Evolutionary conservation across 768 basidiomycete genomes (phyloP), one percentile per base, ranked within the genome.

Genomic region (Kwoniella shandongensis): DNA sequence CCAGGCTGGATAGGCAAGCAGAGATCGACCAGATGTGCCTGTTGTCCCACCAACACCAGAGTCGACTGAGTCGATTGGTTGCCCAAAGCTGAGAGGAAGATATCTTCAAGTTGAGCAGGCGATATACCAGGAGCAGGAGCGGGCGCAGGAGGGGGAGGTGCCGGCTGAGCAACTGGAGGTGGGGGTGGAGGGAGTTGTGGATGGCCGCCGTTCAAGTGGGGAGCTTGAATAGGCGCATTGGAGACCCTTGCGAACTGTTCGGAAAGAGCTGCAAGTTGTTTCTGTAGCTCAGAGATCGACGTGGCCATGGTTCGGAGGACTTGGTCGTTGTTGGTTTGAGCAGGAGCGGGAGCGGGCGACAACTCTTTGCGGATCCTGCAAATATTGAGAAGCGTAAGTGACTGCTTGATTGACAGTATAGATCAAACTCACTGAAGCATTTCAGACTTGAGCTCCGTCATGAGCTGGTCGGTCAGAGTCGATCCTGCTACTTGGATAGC

Each of bases 301-400:
- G 30, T 39, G 1, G 64, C 54, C 57, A 73, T 61, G 8, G 55
- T 46, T 25, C 51, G 35, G 18, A 74, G 45, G 10, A 54, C 10
- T 2, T 51, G 44, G 5, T 60, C 57, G 39, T 58, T 51, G 26
- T 40, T 25, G 13, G 51, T 18, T 29, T 48, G 49, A n/a, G 44
- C 42, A 27, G 41, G 51, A 5, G 26, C 23, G 1, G 15, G 45
- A 11, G 53, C 57, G 4, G 61, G 62, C 20, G 56, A 46, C 25
- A 67, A 32, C 26, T 72, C 69, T 57, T 73, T 73, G 22, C 67
- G 51, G 32, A 75, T 62, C 44, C 70, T 72, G 25, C 13, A 38
- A 13, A 13, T 17, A n/a, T 27, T 44, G 35, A 23, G 22, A 36
- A 44, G 13, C 3, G 29, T 55, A 26, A 59, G 57, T 30, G 25